Percentiles rank a stretch among this genome's conserved stretches.
These are phyloP conservation scores for Aristolochia contorta DNA, from an alignment of 164 flowering plant genomes.

Conservation along the genomic window DNA sequence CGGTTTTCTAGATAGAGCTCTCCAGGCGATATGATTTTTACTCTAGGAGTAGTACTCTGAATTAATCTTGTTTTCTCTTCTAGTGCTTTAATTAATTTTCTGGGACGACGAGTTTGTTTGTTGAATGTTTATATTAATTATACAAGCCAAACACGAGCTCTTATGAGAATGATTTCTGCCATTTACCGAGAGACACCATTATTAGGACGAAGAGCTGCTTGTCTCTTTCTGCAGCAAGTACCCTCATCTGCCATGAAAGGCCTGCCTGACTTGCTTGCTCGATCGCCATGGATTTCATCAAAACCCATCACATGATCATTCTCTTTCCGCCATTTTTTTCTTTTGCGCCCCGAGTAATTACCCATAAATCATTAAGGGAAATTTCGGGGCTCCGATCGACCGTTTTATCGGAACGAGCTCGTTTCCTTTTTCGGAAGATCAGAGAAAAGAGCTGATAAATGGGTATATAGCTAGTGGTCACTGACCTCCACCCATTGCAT, in stretches of 20 bases:
- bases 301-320: slow-evolving; percentile 24
- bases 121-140: slow-evolving; percentile 8
- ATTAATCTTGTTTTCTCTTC: background rate
- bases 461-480: background rate
- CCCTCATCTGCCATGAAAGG: background rate
- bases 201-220: slow-evolving; percentile 48
- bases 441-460: background rate
- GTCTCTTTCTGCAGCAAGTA: slow-evolving; percentile 33
- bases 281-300: slow-evolving; percentile 18
- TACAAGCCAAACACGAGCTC: slow-evolving; percentile 15
- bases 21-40: background rate
- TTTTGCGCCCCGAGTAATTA: background rate
- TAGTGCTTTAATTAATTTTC: background rate
- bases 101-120: background rate
- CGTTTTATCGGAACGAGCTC: slow-evolving; percentile 20
- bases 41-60: background rate
- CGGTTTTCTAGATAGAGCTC: background rate
- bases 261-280: slow-evolving; percentile 7
- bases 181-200: slow-evolving; percentile 70
- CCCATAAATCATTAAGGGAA: slow-evolving; percentile 5
- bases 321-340: slow-evolving; percentile 15
- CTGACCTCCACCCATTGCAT: background rate
- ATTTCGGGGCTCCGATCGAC: slow-evolving; percentile 25
- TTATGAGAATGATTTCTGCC: slow-evolving; percentile 57
- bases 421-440: slow-evolving; percentile 2